Base-by-base conservation (phyloP, 1,284 basidiomycete species). In the Moesziomyces parantarcticus region DNA sequence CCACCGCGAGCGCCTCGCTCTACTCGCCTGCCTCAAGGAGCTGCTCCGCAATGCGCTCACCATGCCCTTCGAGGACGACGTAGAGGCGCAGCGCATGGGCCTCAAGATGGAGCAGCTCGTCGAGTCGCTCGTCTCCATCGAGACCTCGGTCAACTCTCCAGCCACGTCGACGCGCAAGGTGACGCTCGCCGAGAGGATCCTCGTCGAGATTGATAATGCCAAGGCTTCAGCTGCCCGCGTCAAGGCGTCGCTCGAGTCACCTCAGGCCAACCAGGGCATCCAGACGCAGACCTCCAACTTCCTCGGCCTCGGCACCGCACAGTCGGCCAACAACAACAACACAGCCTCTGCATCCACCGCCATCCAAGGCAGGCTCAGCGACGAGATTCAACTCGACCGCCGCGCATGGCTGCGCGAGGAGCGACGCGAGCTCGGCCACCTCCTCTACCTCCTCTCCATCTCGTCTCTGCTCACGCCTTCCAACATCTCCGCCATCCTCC, bases 341-440 rank as follows among this genome's bases (percentile, higher is more conserved):
- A 50, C 40, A n/a, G 41, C 62, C 39, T 51, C 53, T 46, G 21
- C 62, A 32, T 54, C 59, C 34, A 56, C 48, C 13, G 40, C 53
- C 50, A 50, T 34, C 32, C 60, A 26, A 32, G 57, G 59, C 44
- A 55, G 72, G 16, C 74, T 82, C 29, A 64, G 77, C 45, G 80
- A 82, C 40, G 78, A 82, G 51, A 68, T 82, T 20, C 79, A 81
- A 53, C 63, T 81, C 25, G 74, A 79, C 51, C 75, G 78, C n/a
- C 48, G 81, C 20, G 65, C 58, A 40, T 77, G 77, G 72, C 50
- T 82, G 26, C 60, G 62, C 34, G 72, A 81, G 60, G 78, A 79
- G 50, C 58, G 79, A 41, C 75, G 76, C 50, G 80, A 77, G 40
- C 67, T 78, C 16, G 80, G 74, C 3, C 80, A 81, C 21, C 41